Percentiles rank a stretch among this genome's conserved stretches.
These are phyloP conservation scores for Ambrosia artemisiifolia DNA, from an alignment of 129 eudicot species.

Conservation along the genomic window DNA sequence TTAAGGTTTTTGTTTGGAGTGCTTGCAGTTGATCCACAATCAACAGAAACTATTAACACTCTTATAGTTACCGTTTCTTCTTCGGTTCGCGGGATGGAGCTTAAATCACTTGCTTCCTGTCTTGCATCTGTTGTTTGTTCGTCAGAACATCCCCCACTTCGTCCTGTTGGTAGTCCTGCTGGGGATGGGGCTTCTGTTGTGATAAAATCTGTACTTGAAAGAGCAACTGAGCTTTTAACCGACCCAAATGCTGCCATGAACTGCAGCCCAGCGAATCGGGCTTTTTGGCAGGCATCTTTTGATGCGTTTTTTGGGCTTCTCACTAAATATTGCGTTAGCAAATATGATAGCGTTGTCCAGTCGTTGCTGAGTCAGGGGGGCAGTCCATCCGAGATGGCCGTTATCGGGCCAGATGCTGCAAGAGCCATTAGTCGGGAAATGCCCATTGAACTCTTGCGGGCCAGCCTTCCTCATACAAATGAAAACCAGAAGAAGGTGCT, in stretches of 20 bases:
- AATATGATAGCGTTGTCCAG: conserved; percentile 74
- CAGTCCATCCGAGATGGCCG: conserved; percentile 45
- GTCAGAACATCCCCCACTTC: conserved; percentile 77
- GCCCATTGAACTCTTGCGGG: conserved; percentile 89
- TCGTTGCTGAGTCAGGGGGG: conserved; percentile 52
- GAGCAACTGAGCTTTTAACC: conserved; percentile 74
- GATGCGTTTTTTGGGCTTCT: conserved; percentile 85
- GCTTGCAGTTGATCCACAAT: conserved; percentile 43
- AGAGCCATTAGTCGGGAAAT: conserved; percentile 74
- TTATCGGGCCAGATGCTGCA: conserved; percentile 54
- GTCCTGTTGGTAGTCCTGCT: conserved; percentile 78
- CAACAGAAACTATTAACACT: conserved; percentile 35
- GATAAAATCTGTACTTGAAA: conserved; percentile 65
- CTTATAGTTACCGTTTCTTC: conserved; percentile 51
- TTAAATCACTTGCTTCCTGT: conserved; percentile 74
- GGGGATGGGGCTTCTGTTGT: conserved; percentile 91
- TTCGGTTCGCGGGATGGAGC: conserved; percentile 63
- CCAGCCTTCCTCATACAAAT: conserved; percentile 87
- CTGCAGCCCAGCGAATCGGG: conserved; percentile 60
- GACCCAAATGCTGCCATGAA: conserved; percentile 48
- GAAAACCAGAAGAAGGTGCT: conserved; percentile 71
- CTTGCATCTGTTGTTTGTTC: conserved; percentile 97
- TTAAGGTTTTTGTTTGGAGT: conserved; percentile 79
- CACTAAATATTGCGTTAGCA: conserved; percentile 66
- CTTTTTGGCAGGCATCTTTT: conserved; percentile 96